Conservation (phyloP, 345 rosid species). For the Salix koriyanagi region DNA sequence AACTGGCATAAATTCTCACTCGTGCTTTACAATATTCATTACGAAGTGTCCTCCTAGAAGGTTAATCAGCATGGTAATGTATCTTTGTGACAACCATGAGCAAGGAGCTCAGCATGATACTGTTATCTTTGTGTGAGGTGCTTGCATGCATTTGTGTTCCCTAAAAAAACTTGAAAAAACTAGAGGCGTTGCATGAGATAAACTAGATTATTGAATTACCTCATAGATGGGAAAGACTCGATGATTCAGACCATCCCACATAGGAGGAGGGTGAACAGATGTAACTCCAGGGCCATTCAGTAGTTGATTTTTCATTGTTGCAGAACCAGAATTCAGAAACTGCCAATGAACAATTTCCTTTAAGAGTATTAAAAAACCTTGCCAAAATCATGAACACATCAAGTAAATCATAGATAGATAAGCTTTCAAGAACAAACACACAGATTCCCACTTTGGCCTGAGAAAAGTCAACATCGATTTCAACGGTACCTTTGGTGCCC, state of each 20-base stretch:
- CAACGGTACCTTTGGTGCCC: constrained; percentile 27
- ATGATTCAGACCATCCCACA: constrained; percentile 28
- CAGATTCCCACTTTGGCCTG: background rate
- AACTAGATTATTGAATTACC: constrained; percentile 26
- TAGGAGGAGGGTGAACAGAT: constrained; percentile 30
- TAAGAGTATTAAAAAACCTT: background rate
- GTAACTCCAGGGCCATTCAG: constrained; percentile 24
- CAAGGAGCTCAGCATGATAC: background rate
- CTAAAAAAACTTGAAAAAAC: background rate
- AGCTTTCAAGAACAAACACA: background rate
- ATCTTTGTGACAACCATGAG: background rate
- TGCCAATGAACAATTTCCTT: constrained; percentile 12
- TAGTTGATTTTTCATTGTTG: constrained; percentile 20
- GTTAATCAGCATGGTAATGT: background rate
- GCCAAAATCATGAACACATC: background rate
- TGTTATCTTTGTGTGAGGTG: background rate
- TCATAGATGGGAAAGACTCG: constrained; percentile 36
- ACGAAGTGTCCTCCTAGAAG: background rate
- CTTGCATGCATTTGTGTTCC: background rate
- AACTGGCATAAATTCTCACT: background rate
- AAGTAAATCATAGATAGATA: background rate
- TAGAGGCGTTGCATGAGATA: background rate
- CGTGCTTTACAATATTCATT: background rate
- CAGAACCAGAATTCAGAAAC: constrained; percentile 30
- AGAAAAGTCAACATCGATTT: background rate